phyloP scores from a whole-genome alignment of 371 early-diverging fungal genomes.

The Mortierella sp. region DNA sequence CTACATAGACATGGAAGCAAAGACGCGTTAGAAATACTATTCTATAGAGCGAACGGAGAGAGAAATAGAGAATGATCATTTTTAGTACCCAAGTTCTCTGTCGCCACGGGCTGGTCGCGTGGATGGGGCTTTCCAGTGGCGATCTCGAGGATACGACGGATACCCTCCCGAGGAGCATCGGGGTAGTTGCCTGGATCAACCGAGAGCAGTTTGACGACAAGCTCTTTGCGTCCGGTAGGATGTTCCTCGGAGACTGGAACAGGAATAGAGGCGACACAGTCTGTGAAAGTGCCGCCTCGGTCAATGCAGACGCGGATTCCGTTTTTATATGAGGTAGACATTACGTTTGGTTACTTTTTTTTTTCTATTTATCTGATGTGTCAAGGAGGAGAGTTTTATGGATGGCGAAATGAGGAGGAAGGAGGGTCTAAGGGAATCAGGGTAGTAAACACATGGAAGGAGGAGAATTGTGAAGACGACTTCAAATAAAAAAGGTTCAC shows the following conservation, averaged over 20 bases:
- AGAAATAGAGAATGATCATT: too few relatives aligned
- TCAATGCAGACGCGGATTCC: conserved; percentile 78
- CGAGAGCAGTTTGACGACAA: conserved; percentile 83
- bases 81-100: conserved; percentile 78
- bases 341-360: neutral
- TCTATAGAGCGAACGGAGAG: too few relatives aligned
- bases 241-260: conserved; percentile 65
- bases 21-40: neutral
- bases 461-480: neutral
- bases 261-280: conserved; percentile 78
- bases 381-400: neutral
- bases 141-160: conserved; percentile 88
- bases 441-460: neutral
- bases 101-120: conserved; percentile 80
- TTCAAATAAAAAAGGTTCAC: neutral
- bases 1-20: conserved; percentile 45
- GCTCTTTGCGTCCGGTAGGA: conserved; percentile 59
- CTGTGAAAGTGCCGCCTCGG: conserved; percentile 92
- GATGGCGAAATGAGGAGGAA: neutral
- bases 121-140: conserved; percentile 81
- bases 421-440: conserved; percentile 10
- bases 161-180: conserved; percentile 96
- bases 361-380: too few relatives aligned
- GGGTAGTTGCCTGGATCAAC: conserved; percentile 93
- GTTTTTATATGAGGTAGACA: conserved; percentile 11